Base-by-base conservation (phyloP, 2,329 filamentous ascomycete species). In the Fusarium sp. region DNA sequence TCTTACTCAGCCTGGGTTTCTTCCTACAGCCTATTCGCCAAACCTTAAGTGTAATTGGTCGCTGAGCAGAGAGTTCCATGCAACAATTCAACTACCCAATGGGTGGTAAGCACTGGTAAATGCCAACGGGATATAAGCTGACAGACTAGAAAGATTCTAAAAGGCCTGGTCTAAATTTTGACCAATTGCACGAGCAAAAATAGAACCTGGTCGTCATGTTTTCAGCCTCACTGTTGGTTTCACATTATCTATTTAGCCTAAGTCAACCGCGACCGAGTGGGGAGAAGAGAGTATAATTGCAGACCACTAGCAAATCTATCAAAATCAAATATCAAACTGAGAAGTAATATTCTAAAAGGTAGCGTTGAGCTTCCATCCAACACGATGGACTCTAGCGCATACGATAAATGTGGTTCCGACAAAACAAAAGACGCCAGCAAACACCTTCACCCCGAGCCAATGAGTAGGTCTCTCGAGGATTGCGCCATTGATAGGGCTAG, bases 401-500 rank as follows among this genome's bases (percentile, higher is more conserved):
- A 71, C 43, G 7, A 57, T 60, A 14, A 67, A 57, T 0, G 22
- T 44, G 0, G 71, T 70, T 4, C 71, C 71, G 4, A 27, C 40
- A 8, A 68, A 4, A 20, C 70, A 73, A 13, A 73, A 65, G 2
- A 70, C 56, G 3, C 67, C 71, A 0, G 71, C 53, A 67, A 82
- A 82, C 5, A 80, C 62, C 68, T 81, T 81, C 35, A 80, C 71
- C 4, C 76, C 77, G 0, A 73, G 45, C 73, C 76, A 81, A 7
- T 75, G 75, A 6, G 73, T 59, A 0, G 73, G 62, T 2, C 45
- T 61, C 1, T 75, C 67, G 3, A 81, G 49, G 45, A 81, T 80
- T 1, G 82, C 81, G 0, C 87, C 87, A 1, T 80, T 84, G 65
- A 89, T 87, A 0, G 88, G 87, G 56, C 81, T 85, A 0, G 86